These are phyloP conservation scores for Lophiostoma macrostomum DNA, from an alignment of 495 filamentous ascomycete species.

Conservation along the genomic window DNA sequence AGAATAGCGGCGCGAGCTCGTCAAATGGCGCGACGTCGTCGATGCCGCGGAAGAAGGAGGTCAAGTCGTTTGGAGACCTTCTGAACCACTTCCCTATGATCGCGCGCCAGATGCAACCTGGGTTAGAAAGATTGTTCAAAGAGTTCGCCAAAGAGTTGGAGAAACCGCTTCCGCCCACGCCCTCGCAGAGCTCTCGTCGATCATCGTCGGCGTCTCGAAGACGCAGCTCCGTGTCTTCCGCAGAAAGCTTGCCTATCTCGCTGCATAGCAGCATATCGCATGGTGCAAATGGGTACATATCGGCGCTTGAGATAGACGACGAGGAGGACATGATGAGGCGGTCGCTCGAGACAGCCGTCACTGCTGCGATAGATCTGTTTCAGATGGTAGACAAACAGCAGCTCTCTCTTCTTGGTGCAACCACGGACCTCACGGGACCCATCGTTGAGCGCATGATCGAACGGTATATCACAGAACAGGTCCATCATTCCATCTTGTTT, in stretches of 20 bases:
- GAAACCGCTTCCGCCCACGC: slow-evolving; percentile 75
- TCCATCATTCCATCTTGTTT: slow-evolving; percentile 82
- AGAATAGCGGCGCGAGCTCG: slow-evolving; percentile 3
- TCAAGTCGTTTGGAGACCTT: slow-evolving; percentile 85
- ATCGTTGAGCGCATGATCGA: slow-evolving; percentile 92
- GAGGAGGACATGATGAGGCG: slow-evolving; percentile 85
- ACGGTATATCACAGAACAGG: slow-evolving; percentile 89
- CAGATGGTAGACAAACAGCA: slow-evolving; percentile 95
- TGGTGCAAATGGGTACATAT: slow-evolving; percentile 30
- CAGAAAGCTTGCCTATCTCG: slow-evolving; percentile 31
- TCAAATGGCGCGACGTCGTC: slow-evolving; percentile 29
- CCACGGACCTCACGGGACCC: slow-evolving; percentile 89
- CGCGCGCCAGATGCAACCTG: slow-evolving; percentile 91
- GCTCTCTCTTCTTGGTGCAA: slow-evolving; percentile 83
- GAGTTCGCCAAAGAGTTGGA: slow-evolving; percentile 85
- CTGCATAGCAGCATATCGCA: slow-evolving; percentile 33
- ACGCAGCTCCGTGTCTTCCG: slow-evolving; percentile 31
- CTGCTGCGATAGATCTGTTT: slow-evolving; percentile 90
- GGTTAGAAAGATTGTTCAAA: slow-evolving; percentile 83
- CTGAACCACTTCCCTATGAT: slow-evolving; percentile 95
- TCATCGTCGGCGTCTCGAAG: slow-evolving; percentile 42
- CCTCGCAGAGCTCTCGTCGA: slow-evolving; percentile 49
- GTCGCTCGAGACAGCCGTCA: slow-evolving; percentile 85
- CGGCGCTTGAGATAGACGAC: slow-evolving; percentile 58
- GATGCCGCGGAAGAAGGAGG: slow-evolving; percentile 73